Evolutionary conservation across 1,284 basidiomycete genomes (phyloP), one percentile per base, ranked within the genome.

Genomic region (Trichosporon ovoides): DNA sequence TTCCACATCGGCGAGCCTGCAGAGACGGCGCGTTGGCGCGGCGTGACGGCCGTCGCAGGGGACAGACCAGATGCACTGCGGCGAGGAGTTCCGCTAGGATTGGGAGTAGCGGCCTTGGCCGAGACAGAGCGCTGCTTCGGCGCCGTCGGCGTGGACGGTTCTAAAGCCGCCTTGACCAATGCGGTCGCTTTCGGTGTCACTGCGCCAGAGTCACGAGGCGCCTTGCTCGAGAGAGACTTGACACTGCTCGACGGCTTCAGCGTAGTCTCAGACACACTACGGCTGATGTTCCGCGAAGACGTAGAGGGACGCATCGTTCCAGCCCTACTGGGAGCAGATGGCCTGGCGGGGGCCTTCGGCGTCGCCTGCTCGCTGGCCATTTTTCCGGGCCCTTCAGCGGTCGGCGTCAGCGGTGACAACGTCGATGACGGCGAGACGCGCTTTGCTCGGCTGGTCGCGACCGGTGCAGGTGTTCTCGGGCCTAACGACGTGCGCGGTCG

Each of bases 1-100:
- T 64, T 64, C 62, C 59, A 64, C 11, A 55, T 55, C 10, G 61
- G 49, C 24, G 60, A 22, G 16, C 53, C 46, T 14, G 54, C 24
- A 3, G 62, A 61, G 7, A 52, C 31, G 1, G 62, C 60, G 19
- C 62, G 59, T 24, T 43, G 57, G 7, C 63, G 59, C 3, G 57
- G 13, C 2, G 35, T 22, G 7, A 34, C 35, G 5, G 60, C 54
- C 9, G 56, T 58, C 3, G 53, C 51, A 13, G 43, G 43, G 3
- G 28, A 48, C 5, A 48, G n/a, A 12, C 37, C 37, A 3, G 52
- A 40, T 13, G 38, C 34, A 24, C 37, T 38, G 36, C 37, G 52
- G 19, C 37, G 52, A 6, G 22, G 52, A 13, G 24, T 38, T 28
- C 12, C 28, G 53, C 35, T n/a, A n/a, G 35, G 10, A 35, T 52